Evolutionary conservation across 352 stramenopile genomes (phyloP).

Genomic region (Phytophthora pseudosyringae): DNA sequence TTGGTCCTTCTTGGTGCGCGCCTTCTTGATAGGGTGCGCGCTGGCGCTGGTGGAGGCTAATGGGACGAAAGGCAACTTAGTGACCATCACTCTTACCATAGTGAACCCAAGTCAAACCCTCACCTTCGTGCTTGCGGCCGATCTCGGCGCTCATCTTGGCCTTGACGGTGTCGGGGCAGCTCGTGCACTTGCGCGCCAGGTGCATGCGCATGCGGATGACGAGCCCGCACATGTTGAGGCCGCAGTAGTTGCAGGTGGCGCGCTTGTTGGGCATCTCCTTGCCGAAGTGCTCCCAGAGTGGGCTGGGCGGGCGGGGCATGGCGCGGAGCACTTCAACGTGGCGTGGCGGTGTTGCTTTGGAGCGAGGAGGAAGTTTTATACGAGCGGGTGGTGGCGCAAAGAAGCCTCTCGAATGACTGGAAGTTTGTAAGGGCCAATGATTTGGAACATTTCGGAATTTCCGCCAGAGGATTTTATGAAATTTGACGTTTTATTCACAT

Average conservation of each 20-base stretch:
- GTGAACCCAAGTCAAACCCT: slow-evolving; percentile 15
- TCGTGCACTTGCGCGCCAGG: slow-evolving; percentile 62
- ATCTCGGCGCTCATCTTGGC: slow-evolving; percentile 56
- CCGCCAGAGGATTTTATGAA: background rate
- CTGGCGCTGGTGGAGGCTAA: background rate
- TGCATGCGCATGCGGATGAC: slow-evolving; percentile 72
- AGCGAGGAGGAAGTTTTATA: slow-evolving; percentile 32
- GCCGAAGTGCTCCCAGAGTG: slow-evolving; percentile 70
- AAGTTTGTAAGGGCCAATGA: background rate
- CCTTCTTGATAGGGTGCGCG: slow-evolving; percentile 16
- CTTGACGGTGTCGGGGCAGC: slow-evolving; percentile 55
- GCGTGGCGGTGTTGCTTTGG: slow-evolving; percentile 28
- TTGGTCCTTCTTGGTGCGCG: slow-evolving; percentile 9
- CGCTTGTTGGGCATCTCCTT: slow-evolving; percentile 65
- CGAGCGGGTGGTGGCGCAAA: slow-evolving; percentile 13
- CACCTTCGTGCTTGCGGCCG: slow-evolving; percentile 23
- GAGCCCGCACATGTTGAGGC: slow-evolving; percentile 76
- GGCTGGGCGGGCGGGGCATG: slow-evolving; percentile 65
- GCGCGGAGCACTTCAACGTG: slow-evolving; percentile 9
- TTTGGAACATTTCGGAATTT: background rate
- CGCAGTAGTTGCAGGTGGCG: slow-evolving; percentile 80
- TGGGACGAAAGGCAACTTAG: slow-evolving; percentile 26
- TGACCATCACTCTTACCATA: slow-evolving; percentile 23
- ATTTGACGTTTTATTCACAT: slow-evolving; percentile 13
- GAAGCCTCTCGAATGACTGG: slow-evolving; percentile 5